Evolutionary conservation across 2,329 filamentous ascomycete genomes (phyloP).

Genomic region (Phialocephala subalpina): DNA sequence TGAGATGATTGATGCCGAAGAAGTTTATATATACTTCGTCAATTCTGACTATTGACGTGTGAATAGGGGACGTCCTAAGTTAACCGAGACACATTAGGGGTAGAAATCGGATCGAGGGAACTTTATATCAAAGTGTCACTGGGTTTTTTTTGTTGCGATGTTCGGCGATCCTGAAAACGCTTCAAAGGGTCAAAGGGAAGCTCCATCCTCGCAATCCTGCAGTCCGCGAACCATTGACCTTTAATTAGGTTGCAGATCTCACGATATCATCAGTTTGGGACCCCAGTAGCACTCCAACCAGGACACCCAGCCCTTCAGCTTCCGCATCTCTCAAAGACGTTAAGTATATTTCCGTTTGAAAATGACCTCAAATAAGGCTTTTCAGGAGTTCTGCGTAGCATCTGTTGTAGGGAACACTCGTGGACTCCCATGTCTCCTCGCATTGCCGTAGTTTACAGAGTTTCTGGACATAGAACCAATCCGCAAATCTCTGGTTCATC

Average conservation of each 20-base stretch:
- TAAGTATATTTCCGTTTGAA: too few relatives aligned
- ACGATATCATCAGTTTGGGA: not conserved
- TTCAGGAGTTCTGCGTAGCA: too few relatives aligned
- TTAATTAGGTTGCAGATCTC: not conserved
- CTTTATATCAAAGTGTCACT: not conserved
- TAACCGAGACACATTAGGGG: constrained; percentile 1
- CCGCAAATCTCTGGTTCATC: not conserved
- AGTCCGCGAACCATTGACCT: not conserved
- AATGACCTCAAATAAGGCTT: too few relatives aligned
- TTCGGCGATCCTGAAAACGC: not conserved
- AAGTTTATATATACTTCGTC: not conserved
- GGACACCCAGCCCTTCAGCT: not conserved
- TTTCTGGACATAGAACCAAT: not conserved
- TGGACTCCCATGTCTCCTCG: not conserved
- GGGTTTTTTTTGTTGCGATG: not conserved
- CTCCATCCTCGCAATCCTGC: not conserved
- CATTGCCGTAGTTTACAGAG: not conserved
- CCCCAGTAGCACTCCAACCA: not conserved
- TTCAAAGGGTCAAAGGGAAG: not conserved
- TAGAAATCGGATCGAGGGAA: not conserved
- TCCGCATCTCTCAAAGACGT: not conserved
- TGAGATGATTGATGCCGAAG: not conserved
- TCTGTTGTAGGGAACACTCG: not conserved
- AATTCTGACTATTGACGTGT: not conserved
- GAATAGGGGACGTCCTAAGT: not conserved